Conservation (phyloP, 1,284 basidiomycete species). For the Anthracocystis panici-leucophaei region DNA sequence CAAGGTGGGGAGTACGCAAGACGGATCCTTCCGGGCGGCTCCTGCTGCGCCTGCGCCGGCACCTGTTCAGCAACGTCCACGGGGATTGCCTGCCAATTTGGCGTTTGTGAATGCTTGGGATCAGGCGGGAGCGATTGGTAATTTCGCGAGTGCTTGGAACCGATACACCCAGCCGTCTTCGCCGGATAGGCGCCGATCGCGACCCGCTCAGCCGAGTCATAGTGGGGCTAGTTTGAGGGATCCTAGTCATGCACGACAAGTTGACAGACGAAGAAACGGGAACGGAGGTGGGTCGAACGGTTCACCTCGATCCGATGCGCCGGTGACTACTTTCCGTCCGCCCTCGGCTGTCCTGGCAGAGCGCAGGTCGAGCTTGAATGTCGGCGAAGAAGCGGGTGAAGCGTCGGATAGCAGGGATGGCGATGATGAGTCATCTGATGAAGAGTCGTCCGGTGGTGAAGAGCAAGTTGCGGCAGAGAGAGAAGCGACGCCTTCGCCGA, state of each 20-base stretch:
- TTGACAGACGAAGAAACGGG: conserved; percentile 1
- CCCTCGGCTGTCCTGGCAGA: not conserved
- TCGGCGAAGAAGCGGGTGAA: conserved; percentile 23
- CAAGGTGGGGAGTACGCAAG: conserved; percentile 13
- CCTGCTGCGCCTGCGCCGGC: conserved; percentile 11
- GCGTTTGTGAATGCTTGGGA: conserved; percentile 62
- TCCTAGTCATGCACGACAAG: not conserved
- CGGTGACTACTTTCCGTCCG: conserved; percentile 9
- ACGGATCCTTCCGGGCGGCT: not conserved
- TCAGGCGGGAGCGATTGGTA: conserved; percentile 47
- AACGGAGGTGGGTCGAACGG: not conserved
- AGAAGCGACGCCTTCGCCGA: conserved; percentile 14
- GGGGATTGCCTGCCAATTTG: conserved; percentile 48
- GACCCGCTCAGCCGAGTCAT: not conserved
- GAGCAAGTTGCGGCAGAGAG: conserved; percentile 10
- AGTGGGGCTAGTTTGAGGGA: conserved; percentile 5
- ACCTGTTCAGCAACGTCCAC: conserved; percentile 7
- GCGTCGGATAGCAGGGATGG: conserved; percentile 58
- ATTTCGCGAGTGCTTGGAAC: conserved; percentile 36
- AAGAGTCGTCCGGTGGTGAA: conserved; percentile 35
- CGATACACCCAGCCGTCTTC: conserved; percentile 24
- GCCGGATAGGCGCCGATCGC: conserved; percentile 17
- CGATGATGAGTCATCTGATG: conserved; percentile 58
- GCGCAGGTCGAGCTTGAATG: conserved; percentile 21
- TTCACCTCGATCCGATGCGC: not conserved